Evolutionary conservation across 768 basidiomycete species (phyloP), one percentile per base, ranked within the genome.

Genomic region (Suillus americanus): DNA sequence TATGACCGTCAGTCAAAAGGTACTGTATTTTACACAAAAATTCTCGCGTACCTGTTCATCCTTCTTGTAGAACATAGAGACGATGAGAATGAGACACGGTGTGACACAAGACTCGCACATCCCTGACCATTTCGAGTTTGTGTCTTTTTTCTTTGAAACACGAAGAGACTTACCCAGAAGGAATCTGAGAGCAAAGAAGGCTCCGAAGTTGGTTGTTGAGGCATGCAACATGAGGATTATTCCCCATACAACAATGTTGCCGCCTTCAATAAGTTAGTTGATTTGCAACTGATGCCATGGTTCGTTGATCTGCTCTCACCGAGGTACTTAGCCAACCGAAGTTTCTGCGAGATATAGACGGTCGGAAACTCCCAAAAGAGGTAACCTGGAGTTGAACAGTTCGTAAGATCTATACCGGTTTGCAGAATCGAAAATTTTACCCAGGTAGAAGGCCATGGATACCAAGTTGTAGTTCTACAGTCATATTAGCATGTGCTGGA

Each of bases 51-150:
- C 83, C 78, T 89, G 87, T 68, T 89, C 88, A 60, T 86, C 78
- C 74, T 88, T 89, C 78, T 85, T 86, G 75, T 88, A 89, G 70
- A 88, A 89, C 83, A 88, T 86, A 12, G 85, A 83, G 48, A 88
- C 81, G 45, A 89, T 81, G 60, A 88, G 74, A 72, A 89, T 85
- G 40, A 89, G 76, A 67, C 81, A 85, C 0, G 88, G 88, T 5
- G 86, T 82, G 16, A 89, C 88, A 68, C 87, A 88, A 66, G 81
- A 82, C 72, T 90, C 88, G 69, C 84, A 85, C 88, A 89, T 87
- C 45, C 87, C 87, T 88, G 40, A 10, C 33, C 43, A 30, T 28
- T 50, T 43, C 10, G 20, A 54, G n/a, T 55, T 53, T 28, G 28
- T 7, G 18, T 28, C 6, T 28, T 41, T 18, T 41, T 10, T 59